Evolutionary conservation across 2,329 filamentous ascomycete species (phyloP), one percentile per base, ranked within the genome.

Genomic region (Ophiosphaerella narmari): DNA sequence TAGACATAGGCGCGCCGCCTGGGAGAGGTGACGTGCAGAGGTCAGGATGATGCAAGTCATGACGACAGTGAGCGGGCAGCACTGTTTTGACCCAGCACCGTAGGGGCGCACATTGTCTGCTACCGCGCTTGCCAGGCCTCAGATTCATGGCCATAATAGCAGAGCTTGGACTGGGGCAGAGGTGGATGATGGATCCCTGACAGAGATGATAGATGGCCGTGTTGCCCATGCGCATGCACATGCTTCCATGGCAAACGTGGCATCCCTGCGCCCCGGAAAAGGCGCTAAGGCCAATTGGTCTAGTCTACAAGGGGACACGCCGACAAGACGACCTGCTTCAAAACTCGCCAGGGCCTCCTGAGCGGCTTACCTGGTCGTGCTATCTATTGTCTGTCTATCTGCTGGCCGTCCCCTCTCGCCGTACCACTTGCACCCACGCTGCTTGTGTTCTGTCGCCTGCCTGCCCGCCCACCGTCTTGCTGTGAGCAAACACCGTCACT

Each of bases 271-370:
- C 8, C 26, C 26, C 26, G 26, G 26, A 29, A 29, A 29, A 29
- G 11, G 11, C 26, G 26, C 26, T 29, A 29, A 29, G 11, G 26
- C 38, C 35, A 35, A 39, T 18, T 42, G 14, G 43, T 8, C 52
- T 52, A 52, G 44, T 36, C 50, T 47, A 38, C 32, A 43, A 46
- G 42, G 46, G 43, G 35, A 47, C 52, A 59, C 59, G 60, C 59
- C 61, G 57, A 62, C 56, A 50, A 67, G 56, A 49, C 52, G 50
- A 48, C 54, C 47, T 54, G 52, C 54, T 55, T 57, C 58, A 63
- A 63, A 60, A 60, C 60, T 57, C 49, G 51, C 54, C 50, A 44
- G 50, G 50, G 57, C 63, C 60, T 60, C 65, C 60, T 62, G 65
- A 57, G 55, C 18, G 49, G 52, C 43, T 48, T 46, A 36, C 48